Evolutionary conservation across 139 green algal genomes (phyloP).

Genomic region (Mychonastes homosphaera): DNA sequence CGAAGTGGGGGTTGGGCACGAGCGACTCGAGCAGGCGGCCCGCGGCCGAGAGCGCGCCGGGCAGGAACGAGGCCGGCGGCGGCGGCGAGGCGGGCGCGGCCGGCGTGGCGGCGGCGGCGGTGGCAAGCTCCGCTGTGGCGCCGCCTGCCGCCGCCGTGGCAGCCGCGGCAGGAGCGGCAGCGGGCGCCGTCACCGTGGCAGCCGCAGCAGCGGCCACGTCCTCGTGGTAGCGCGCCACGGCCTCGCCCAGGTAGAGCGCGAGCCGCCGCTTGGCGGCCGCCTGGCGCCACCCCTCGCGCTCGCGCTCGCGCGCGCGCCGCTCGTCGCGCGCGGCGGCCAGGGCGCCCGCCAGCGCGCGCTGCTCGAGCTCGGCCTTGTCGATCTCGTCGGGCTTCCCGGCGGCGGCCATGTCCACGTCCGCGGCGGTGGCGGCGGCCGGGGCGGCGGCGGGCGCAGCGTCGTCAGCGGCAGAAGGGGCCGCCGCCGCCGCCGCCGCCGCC

Average conservation of each 20-base stretch:
- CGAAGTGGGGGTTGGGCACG: conserved; percentile 51
- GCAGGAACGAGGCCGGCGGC: conserved; percentile 37
- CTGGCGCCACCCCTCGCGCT: conserved; percentile 1
- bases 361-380: too few relatives aligned
- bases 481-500: conserved; percentile 2
- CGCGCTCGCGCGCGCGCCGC: conserved; percentile 6
- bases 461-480: conserved; percentile 1
- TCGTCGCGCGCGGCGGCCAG: conserved; percentile 1
- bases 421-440: neutral
- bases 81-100: too few relatives aligned
- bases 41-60: conserved; percentile 56
- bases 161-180: too few relatives aligned
- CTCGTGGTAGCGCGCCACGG: neutral
- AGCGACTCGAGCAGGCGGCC: conserved; percentile 76
- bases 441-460: neutral
- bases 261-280: conserved; percentile 1
- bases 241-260: conserved; percentile 1
- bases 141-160: too few relatives aligned
- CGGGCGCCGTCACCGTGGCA: too few relatives aligned
- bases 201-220: too few relatives aligned
- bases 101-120: too few relatives aligned
- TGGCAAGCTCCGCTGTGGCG: too few relatives aligned
- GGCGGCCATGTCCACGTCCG: too few relatives aligned
- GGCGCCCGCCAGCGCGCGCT: too few relatives aligned
- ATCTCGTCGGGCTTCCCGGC: too few relatives aligned